Percentiles rank a stretch among this genome's conserved stretches.
These are phyloP conservation scores for Saussurea involucrata DNA, from an alignment of 129 eudicot genomes.

Conservation along the genomic window DNA sequence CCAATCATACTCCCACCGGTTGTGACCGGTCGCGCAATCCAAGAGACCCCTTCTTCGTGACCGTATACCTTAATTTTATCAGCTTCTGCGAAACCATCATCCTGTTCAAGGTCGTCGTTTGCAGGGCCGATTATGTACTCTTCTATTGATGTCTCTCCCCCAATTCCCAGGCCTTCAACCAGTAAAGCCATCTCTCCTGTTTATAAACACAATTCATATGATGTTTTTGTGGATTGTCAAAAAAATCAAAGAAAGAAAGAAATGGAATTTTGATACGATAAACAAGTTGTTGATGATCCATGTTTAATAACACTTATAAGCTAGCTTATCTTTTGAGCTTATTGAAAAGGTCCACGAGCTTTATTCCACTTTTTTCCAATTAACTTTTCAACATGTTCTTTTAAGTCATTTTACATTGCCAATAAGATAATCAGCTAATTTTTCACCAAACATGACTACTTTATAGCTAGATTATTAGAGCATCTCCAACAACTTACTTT, in stretches of 20 bases:
- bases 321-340: neutral
- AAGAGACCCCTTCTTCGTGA: slow-evolving; percentile 62
- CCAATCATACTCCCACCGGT: slow-evolving; percentile 59
- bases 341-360: neutral
- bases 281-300: neutral
- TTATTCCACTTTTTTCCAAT: neutral
- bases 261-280: neutral
- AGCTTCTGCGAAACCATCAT: slow-evolving; percentile 31
- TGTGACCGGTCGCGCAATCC: slow-evolving; percentile 70
- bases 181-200: slow-evolving; percentile 90
- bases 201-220: neutral
- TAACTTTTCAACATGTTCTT: neutral
- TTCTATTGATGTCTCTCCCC: slow-evolving; percentile 68
- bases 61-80: slow-evolving; percentile 61
- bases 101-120: slow-evolving; percentile 55
- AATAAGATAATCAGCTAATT: too few species aligned
- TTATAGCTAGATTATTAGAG: too few species aligned
- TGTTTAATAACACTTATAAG: neutral
- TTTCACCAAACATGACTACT: too few species aligned
- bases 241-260: neutral
- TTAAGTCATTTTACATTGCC: neutral
- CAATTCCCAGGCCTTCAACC: slow-evolving; percentile 87
- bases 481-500: too few species aligned
- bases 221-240: neutral
- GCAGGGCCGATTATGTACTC: slow-evolving; percentile 74